Percentiles rank a stretch among this genome's conserved stretches.
These are phyloP conservation scores for Actinidia arguta DNA, from an alignment of 179 eudicot genomes.

Conservation along the genomic window DNA sequence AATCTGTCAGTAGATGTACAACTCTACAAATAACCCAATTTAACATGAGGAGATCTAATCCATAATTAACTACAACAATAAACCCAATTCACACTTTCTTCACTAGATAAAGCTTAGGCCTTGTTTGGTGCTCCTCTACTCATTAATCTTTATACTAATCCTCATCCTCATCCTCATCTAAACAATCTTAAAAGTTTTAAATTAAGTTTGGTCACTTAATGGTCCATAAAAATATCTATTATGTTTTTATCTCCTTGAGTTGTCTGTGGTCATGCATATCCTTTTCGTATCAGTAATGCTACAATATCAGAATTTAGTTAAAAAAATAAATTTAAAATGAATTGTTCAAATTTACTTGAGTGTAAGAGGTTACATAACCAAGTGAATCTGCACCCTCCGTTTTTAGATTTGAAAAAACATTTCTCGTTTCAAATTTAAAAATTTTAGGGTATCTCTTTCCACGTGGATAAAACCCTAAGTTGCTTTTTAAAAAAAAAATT, in stretches of 20 bases:
- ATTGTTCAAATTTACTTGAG: too few species aligned
- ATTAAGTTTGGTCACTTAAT: too few species aligned
- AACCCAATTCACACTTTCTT: too few species aligned
- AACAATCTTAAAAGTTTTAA: too few species aligned
- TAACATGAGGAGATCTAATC: background rate
- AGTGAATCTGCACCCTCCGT: too few species aligned
- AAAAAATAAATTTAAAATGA: too few species aligned
- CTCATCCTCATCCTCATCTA: constrained; percentile 20
- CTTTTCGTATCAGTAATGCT: too few species aligned
- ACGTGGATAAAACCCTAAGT: background rate
- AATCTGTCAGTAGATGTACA: background rate
- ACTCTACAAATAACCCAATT: background rate
- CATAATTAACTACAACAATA: background rate
- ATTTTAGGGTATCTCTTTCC: too few species aligned
- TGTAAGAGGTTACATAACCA: too few species aligned
- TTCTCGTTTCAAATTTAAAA: too few species aligned
- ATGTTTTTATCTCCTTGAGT: constrained; percentile 10
- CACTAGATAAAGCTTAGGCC: constrained; percentile 12
- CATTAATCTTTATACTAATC: constrained; percentile 18
- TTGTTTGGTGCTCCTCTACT: constrained; percentile 27
- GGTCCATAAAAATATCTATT: background rate
- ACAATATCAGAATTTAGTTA: too few species aligned
- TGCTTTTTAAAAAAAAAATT: background rate
- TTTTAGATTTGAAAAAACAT: too few species aligned
- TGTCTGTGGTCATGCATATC: background rate